Evolutionary conservation across 2,329 filamentous ascomycete genomes (phyloP).

Genomic region (Aspergillus terreus): DNA sequence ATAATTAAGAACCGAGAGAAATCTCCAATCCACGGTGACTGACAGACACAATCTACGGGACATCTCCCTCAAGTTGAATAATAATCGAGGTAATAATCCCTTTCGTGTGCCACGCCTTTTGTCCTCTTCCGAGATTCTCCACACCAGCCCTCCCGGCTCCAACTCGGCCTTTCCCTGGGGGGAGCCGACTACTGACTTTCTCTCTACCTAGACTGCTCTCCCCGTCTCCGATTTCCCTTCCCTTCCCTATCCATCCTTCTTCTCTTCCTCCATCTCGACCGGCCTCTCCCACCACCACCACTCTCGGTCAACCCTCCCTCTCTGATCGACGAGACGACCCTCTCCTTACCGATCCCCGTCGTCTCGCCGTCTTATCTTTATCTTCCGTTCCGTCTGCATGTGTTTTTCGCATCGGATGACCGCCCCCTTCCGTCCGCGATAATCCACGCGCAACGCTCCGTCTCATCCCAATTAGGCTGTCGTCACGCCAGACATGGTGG

Average conservation of each 20-base stretch:
- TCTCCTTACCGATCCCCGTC: slow-evolving; percentile 2
- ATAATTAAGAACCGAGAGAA: too few species aligned
- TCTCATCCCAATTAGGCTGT: slow-evolving; percentile 11
- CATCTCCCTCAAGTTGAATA: not conserved
- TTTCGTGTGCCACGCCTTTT: not conserved
- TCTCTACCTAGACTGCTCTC: slow-evolving; percentile 15
- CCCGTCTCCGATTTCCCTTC: slow-evolving; percentile 5
- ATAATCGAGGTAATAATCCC: too few species aligned
- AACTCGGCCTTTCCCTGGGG: slow-evolving; percentile 19
- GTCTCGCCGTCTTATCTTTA: slow-evolving; percentile 10
- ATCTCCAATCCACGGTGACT: not conserved
- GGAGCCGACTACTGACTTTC: slow-evolving; percentile 15
- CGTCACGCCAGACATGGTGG: slow-evolving; percentile 39
- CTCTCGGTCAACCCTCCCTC: slow-evolving; percentile 8
- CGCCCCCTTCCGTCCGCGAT: slow-evolving; percentile 25
- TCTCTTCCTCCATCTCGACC: slow-evolving; percentile 4
- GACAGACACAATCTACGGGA: not conserved
- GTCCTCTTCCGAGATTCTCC: slow-evolving; percentile 21
- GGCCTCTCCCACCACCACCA: slow-evolving; percentile 3
- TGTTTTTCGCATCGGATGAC: slow-evolving; percentile 30
- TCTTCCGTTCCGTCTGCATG: slow-evolving; percentile 23
- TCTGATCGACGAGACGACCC: not conserved
- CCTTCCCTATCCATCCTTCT: not conserved
- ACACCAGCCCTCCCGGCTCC: slow-evolving; percentile 21
- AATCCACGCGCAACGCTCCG: slow-evolving; percentile 22